Percentiles rank a stretch among this genome's conserved stretches.
Evolutionary conservation across 2,329 filamentous ascomycete species (phyloP).

Genomic region (Aspergillus fumigatiaffinis): DNA sequence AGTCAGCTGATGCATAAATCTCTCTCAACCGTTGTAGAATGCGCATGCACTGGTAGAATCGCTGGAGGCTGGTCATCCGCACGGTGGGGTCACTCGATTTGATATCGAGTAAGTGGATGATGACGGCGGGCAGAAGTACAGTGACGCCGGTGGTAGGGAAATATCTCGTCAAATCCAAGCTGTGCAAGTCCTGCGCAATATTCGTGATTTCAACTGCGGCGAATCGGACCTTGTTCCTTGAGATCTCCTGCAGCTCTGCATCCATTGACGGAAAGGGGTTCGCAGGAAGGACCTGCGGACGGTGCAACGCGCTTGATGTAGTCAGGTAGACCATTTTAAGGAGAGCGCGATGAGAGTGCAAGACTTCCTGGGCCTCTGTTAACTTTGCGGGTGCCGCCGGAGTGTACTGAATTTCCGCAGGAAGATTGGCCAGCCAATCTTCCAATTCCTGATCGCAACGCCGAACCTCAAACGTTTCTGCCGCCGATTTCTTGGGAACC

Average conservation of each 20-base stretch:
- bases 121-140: slow-evolving; percentile 85
- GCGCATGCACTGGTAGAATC: slow-evolving; percentile 88
- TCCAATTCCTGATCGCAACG: slow-evolving; percentile 74
- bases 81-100: slow-evolving; percentile 73
- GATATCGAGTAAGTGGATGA: slow-evolving; percentile 89
- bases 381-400: slow-evolving; percentile 56
- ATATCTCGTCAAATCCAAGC: slow-evolving; percentile 68
- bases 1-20: slow-evolving; percentile 91
- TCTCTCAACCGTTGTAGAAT: slow-evolving; percentile 84
- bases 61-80: slow-evolving; percentile 68
- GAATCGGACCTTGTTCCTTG: slow-evolving; percentile 74
- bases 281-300: slow-evolving; percentile 82
- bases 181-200: slow-evolving; percentile 73
- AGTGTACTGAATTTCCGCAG: slow-evolving; percentile 68
- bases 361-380: slow-evolving; percentile 42
- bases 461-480: slow-evolving; percentile 76
- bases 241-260: slow-evolving; percentile 74
- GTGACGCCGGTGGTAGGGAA: slow-evolving; percentile 88
- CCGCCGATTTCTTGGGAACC: slow-evolving; percentile 79
- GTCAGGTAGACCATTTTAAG: slow-evolving; percentile 93
- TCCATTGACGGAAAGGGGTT: slow-evolving; percentile 55
- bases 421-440: slow-evolving; percentile 70
- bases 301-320: slow-evolving; percentile 83
- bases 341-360: slow-evolving; percentile 73
- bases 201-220: slow-evolving; percentile 81